Evolutionary conservation across 2,329 filamentous ascomycete species (phyloP).

Genomic region (Anthostomella pinea): DNA sequence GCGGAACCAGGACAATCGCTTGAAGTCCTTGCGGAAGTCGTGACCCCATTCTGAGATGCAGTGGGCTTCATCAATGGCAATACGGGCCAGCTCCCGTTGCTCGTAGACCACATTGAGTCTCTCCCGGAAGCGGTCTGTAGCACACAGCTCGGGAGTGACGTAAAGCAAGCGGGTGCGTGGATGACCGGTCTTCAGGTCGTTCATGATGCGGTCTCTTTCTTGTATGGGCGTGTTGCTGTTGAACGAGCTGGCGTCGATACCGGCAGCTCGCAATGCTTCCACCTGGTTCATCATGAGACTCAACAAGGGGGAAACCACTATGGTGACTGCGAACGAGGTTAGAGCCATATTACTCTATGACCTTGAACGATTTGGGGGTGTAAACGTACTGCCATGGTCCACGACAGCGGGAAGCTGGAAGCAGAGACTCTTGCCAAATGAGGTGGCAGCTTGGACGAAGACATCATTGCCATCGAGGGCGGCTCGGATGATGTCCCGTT

Average conservation of each 20-base stretch:
- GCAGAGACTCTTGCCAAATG: constrained; percentile 90
- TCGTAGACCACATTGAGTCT: constrained; percentile 70
- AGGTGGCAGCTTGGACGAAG: constrained; percentile 86
- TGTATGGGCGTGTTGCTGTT: constrained; percentile 73
- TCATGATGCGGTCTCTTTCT: constrained; percentile 67
- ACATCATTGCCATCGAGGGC: constrained; percentile 84
- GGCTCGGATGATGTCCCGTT: constrained; percentile 82
- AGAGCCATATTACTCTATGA: no score
- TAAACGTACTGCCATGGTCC: constrained; percentile 71
- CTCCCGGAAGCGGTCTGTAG: constrained; percentile 71
- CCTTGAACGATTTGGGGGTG: no score
- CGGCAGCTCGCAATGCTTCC: constrained; percentile 68
- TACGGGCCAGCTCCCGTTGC: constrained; percentile 79
- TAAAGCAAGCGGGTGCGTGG: constrained; percentile 82
- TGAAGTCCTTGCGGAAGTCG: constrained; percentile 92
- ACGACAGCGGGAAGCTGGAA: constrained; percentile 90
- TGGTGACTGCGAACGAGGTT: constrained; percentile 31
- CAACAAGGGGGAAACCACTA: constrained; percentile 85
- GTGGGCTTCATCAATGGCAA: constrained; percentile 92
- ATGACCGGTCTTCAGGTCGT: constrained; percentile 84
- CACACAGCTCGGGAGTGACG: constrained; percentile 88
- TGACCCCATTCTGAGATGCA: constrained; percentile 99
- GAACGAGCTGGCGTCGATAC: constrained; percentile 78
- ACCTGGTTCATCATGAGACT: constrained; percentile 97
- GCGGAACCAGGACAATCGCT: constrained; percentile 82